These are phyloP conservation scores for Starmera amethionina DNA, from an alignment of 805 yeast species.

Conservation along the genomic window DNA sequence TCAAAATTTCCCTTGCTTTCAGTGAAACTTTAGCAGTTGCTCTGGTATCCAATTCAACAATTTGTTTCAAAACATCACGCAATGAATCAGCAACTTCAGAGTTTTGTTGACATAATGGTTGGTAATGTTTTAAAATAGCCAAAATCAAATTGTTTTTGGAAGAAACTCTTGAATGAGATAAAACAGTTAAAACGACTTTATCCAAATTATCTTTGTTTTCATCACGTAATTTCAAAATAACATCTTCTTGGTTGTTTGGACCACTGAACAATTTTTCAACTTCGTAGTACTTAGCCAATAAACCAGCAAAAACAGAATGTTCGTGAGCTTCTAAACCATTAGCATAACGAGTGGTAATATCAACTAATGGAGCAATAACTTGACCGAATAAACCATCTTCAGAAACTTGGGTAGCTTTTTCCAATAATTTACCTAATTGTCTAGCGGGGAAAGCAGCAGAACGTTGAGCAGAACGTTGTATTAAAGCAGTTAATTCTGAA, in stretches of 20 bases:
- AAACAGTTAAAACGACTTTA: constrained; percentile 60
- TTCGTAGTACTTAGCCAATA: constrained; percentile 63
- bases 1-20: constrained; percentile 91
- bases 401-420: constrained; percentile 44
- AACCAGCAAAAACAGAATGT: constrained; percentile 56
- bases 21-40: constrained; percentile 88
- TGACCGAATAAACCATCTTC: constrained; percentile 41
- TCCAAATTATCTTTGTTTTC: constrained; percentile 68
- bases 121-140: constrained; percentile 77
- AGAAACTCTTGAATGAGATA: constrained; percentile 89
- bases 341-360: constrained; percentile 58
- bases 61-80: constrained; percentile 59
- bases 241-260: constrained; percentile 80
- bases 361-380: constrained; percentile 63
- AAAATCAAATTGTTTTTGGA: constrained; percentile 85
- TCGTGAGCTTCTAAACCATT: constrained; percentile 82
- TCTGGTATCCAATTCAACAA: constrained; percentile 86
- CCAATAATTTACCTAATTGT: constrained; percentile 64
- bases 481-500: constrained; percentile 47
- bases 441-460: constrained; percentile 89
- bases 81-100: constrained; percentile 60
- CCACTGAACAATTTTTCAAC: constrained; percentile 77
- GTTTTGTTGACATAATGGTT: constrained; percentile 64
- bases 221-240: constrained; percentile 78
- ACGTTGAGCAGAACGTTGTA: constrained; percentile 58